Conservation (phyloP, 106 monocot genomes). For the Agapanthus africanus region DNA sequence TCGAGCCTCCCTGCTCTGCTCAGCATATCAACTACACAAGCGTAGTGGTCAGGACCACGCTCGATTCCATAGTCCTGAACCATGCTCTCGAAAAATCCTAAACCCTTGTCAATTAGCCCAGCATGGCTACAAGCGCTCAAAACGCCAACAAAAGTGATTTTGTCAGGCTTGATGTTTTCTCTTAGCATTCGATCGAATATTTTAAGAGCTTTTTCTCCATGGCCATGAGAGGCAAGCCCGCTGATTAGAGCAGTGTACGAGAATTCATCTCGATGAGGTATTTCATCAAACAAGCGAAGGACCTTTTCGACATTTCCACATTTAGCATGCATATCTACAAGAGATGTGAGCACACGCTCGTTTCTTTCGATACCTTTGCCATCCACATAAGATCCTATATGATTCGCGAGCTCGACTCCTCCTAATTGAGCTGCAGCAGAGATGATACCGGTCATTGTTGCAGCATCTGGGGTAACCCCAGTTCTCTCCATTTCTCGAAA, state of each 20-base stretch:
- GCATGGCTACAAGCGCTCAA: constrained; percentile 53
- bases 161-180: constrained; percentile 34
- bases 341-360: constrained; percentile 45
- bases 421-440: constrained; percentile 38
- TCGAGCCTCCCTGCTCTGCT: constrained; percentile 50
- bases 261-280: constrained; percentile 29
- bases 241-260: constrained; percentile 51
- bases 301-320: constrained; percentile 47
- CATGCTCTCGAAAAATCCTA: constrained; percentile 40
- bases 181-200: constrained; percentile 33
- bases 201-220: constrained; percentile 29
- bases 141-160: constrained; percentile 47
- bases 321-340: constrained; percentile 58
- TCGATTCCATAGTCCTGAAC: constrained; percentile 26
- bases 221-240: constrained; percentile 56
- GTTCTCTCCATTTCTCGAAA: constrained; percentile 35
- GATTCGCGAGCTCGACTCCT: constrained; percentile 23
- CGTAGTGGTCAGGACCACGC: constrained; percentile 40
- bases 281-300: constrained; percentile 29
- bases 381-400: constrained; percentile 30
- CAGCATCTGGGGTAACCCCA: constrained; percentile 35
- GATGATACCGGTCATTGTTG: constrained; percentile 40
- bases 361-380: constrained; percentile 41
- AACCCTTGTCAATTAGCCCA: constrained; percentile 38
- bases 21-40: constrained; percentile 46